Evolutionary conservation across 176 grass and related monocot genomes (phyloP).

Genomic region (Phragmites australis): DNA sequence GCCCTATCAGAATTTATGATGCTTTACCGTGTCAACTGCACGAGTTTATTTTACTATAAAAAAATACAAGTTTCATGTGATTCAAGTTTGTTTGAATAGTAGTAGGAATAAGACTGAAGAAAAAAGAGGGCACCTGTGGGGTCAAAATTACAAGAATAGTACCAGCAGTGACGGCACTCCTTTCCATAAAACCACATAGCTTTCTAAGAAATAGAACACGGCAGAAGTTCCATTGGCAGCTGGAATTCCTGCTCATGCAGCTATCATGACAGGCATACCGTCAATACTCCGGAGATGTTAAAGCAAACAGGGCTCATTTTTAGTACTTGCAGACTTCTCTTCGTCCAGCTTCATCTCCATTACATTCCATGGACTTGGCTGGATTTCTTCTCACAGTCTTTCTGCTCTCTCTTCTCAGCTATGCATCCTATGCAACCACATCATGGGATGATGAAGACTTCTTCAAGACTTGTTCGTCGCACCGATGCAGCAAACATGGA

Average conservation of each 20-base stretch:
- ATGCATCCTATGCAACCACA: neutral
- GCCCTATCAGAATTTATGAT: no score
- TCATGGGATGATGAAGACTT: conserved; percentile 31
- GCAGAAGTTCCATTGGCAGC: no score
- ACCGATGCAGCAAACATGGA: conserved; percentile 37
- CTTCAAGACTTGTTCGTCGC: conserved; percentile 25
- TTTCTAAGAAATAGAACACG: neutral
- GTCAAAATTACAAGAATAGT: no score
- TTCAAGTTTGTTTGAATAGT: no score
- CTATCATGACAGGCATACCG: no score
- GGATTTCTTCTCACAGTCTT: neutral
- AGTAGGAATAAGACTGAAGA: no score
- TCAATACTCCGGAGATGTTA: neutral
- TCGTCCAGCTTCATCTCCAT: conserved; percentile 1
- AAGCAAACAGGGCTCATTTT: neutral
- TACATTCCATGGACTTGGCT: neutral
- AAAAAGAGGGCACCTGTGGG: no score
- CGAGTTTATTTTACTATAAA: no score
- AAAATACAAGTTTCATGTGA: no score
- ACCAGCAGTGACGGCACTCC: no score
- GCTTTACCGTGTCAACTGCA: no score
- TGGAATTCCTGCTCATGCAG: no score
- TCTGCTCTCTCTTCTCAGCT: conserved; percentile 13
- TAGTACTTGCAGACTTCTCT: neutral
- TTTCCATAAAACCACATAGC: neutral